Percentiles rank a stretch among this genome's conserved stretches.
phyloP scores from a whole-genome alignment of 225 moss, liverwort and hornwort genomes.

The Sphagnum contortum region DNA sequence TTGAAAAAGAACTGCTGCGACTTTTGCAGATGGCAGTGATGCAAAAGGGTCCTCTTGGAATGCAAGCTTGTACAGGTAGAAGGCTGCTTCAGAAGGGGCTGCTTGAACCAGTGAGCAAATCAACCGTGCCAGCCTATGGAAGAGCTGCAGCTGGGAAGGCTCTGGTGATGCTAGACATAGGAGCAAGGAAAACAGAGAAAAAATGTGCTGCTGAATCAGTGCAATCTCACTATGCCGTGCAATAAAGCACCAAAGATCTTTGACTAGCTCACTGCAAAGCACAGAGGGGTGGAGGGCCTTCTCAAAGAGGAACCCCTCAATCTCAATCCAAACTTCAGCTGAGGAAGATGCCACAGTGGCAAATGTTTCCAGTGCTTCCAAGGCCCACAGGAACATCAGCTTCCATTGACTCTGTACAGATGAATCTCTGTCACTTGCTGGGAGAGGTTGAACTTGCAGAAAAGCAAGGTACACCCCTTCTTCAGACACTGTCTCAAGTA shows the following conservation, averaged over 20 bases:
- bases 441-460: slow-evolving; percentile 41
- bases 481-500: slow-evolving; percentile 53
- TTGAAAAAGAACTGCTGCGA: slow-evolving; percentile 49
- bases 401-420: slow-evolving; percentile 33
- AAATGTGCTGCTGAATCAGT: slow-evolving; percentile 44
- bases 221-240: slow-evolving; percentile 41
- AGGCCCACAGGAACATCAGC: slow-evolving; percentile 65
- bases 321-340: slow-evolving; percentile 38
- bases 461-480: slow-evolving; percentile 52
- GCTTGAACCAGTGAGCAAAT: slow-evolving; percentile 53
- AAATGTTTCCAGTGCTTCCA: slow-evolving; percentile 48
- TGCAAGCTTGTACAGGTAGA: slow-evolving; percentile 37
- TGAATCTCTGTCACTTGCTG: slow-evolving; percentile 17
- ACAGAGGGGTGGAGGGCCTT: slow-evolving; percentile 62
- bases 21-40: slow-evolving; percentile 19
- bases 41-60: slow-evolving; percentile 57
- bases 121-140: slow-evolving; percentile 55
- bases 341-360: slow-evolving; percentile 29
- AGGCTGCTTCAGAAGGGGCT: slow-evolving; percentile 40
- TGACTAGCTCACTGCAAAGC: slow-evolving; percentile 62
- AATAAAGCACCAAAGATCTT: slow-evolving; percentile 67
- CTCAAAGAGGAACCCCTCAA: slow-evolving; percentile 59
- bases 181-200: slow-evolving; percentile 47
- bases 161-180: slow-evolving; percentile 32
- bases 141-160: slow-evolving; percentile 25